phyloP scores from a whole-genome alignment of 2,329 filamentous ascomycete species.

The Penicillium verrucosum region DNA sequence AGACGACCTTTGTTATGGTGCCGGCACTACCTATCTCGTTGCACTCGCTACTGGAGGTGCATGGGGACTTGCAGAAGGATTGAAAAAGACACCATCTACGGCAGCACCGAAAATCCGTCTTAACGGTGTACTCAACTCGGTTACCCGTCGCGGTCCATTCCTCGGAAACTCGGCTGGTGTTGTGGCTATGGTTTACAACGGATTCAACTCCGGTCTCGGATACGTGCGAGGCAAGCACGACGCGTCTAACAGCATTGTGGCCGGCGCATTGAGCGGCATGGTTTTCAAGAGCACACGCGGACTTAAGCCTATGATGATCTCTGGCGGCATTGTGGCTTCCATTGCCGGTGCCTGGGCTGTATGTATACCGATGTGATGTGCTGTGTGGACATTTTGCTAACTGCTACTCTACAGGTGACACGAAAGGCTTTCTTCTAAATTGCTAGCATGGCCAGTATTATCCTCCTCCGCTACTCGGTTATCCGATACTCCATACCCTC shows the following conservation, averaged over 20 bases:
- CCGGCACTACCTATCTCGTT: slow-evolving; percentile 88
- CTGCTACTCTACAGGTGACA: slow-evolving; percentile 41
- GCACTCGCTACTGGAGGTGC: slow-evolving; percentile 80
- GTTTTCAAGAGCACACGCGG: slow-evolving; percentile 96
- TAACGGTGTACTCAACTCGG: slow-evolving; percentile 90
- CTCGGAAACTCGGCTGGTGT: slow-evolving; percentile 94
- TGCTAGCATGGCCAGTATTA: slow-evolving; percentile 14
- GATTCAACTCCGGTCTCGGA: slow-evolving; percentile 80
- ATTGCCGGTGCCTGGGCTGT: slow-evolving; percentile 89
- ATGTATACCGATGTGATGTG: slow-evolving; percentile 45
- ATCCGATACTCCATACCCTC: slow-evolving; percentile 26
- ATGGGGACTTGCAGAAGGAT: slow-evolving; percentile 88
- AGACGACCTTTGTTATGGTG: slow-evolving; percentile 96
- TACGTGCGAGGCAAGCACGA: slow-evolving; percentile 82
- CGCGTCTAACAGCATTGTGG: slow-evolving; percentile 78
- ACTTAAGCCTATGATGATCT: slow-evolving; percentile 88
- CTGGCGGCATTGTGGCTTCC: slow-evolving; percentile 80
- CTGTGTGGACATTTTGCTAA: slow-evolving; percentile 10
- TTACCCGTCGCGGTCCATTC: slow-evolving; percentile 90
- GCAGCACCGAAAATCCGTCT: slow-evolving; percentile 84
- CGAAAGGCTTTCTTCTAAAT: slow-evolving; percentile 51
- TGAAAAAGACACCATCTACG: slow-evolving; percentile 67
- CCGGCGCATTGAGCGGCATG: slow-evolving; percentile 84
- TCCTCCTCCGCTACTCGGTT: slow-evolving; percentile 18
- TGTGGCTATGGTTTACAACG: slow-evolving; percentile 94